These are phyloP conservation scores for Huiozyma sinensis DNA, from an alignment of 805 yeast species.

Conservation along the genomic window DNA sequence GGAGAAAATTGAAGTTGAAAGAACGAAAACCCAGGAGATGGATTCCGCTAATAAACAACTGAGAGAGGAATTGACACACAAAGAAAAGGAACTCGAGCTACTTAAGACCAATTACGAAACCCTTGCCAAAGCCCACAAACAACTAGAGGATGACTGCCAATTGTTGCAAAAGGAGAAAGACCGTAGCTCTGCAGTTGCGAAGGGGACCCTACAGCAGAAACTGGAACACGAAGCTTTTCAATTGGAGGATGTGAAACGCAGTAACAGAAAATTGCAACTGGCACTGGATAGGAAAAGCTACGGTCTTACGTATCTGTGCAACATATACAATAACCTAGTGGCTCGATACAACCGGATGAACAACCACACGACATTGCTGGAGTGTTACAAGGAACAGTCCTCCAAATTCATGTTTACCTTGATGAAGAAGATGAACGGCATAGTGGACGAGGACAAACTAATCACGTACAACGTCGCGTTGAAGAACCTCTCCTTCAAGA, in stretches of 20 bases:
- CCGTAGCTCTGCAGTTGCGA: too few species aligned
- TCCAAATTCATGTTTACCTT: conserved; percentile 3
- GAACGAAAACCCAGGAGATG: too few species aligned
- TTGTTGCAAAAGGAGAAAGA: too few species aligned
- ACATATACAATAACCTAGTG: not conserved
- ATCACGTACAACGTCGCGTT: conserved; percentile 1
- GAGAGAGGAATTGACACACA: too few species aligned
- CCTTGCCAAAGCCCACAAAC: too few species aligned
- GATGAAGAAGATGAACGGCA: not conserved
- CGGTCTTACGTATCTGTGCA: not conserved
- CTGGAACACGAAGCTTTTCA: not conserved
- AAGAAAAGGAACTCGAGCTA: too few species aligned
- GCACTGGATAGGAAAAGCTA: not conserved
- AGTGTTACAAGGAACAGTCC: conserved; percentile 3
- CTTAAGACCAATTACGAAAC: too few species aligned
- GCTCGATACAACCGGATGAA: not conserved
- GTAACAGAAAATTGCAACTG: not conserved
- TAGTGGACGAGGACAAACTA: conserved; percentile 1
- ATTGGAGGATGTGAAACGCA: too few species aligned
- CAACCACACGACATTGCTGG: not conserved
- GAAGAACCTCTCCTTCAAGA: conserved; percentile 1
- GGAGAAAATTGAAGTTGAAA: too few species aligned
- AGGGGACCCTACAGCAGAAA: not conserved
- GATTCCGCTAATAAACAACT: too few species aligned
- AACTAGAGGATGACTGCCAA: too few species aligned